phyloP scores from a whole-genome alignment of 345 rosid species.

The Stellera chamaejasme region DNA sequence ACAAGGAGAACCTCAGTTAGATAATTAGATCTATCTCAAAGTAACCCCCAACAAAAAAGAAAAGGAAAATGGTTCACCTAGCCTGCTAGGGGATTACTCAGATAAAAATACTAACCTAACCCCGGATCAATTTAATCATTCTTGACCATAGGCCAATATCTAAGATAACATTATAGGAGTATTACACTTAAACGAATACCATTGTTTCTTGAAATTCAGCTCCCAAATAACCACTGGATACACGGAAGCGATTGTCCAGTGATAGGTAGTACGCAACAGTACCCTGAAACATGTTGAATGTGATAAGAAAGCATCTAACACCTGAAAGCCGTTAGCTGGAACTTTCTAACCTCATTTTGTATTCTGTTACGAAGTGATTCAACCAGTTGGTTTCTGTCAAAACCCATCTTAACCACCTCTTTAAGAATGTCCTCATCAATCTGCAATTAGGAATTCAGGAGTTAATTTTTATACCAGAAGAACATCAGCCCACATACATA shows the following conservation, averaged over 20 bases:
- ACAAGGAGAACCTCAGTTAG: neutral
- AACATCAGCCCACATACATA: no score
- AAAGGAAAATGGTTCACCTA: neutral
- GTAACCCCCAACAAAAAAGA: neutral
- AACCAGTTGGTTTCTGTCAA: slow-evolving; percentile 54
- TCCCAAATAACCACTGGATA: slow-evolving; percentile 68
- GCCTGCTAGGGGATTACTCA: neutral
- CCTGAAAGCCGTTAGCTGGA: slow-evolving; percentile 7
- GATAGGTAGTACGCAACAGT: slow-evolving; percentile 89
- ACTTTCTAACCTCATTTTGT: slow-evolving; percentile 60
- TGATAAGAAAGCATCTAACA: slow-evolving; percentile 7
- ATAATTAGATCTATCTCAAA: neutral
- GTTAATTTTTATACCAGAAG: no score
- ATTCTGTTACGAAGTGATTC: slow-evolving; percentile 75
- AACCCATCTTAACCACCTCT: slow-evolving; percentile 69
- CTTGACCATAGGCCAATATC: neutral
- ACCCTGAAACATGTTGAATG: slow-evolving; percentile 45
- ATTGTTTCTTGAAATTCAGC: slow-evolving; percentile 66
- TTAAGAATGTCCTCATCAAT: slow-evolving; percentile 84
- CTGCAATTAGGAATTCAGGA: slow-evolving; percentile 29
- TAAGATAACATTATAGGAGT: neutral
- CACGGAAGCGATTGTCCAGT: slow-evolving; percentile 70
- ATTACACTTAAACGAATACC: slow-evolving; percentile 32
- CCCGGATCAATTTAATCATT: neutral
- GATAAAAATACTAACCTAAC: neutral